These are phyloP conservation scores for Aristolochia fimbriata DNA, from an alignment of 164 flowering plant species.

Conservation along the genomic window DNA sequence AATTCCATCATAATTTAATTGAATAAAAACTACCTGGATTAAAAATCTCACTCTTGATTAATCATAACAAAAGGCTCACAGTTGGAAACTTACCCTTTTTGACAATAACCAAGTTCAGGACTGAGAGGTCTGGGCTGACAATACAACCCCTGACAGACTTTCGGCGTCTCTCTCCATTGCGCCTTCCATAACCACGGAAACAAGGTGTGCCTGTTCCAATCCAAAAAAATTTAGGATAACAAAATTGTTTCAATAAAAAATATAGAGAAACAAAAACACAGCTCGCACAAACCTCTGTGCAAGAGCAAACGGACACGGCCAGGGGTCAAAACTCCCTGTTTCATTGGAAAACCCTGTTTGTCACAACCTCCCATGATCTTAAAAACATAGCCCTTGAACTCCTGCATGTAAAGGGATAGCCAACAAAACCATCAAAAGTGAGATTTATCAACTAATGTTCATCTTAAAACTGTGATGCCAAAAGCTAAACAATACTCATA, in stretches of 20 bases:
- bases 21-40: too few species aligned
- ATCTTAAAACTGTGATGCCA: too few species aligned
- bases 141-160: conserved; percentile 44
- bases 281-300: conserved; percentile 23
- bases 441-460: too few species aligned
- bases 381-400: conserved; percentile 41
- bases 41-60: too few species aligned
- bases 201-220: conserved; percentile 29
- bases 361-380: conserved; percentile 52
- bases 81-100: conserved; percentile 22
- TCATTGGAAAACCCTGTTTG: conserved; percentile 46
- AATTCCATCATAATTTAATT: too few species aligned
- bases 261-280: not conserved
- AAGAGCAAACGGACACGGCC: conserved; percentile 40
- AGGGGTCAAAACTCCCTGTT: conserved; percentile 42
- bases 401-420: conserved; percentile 12
- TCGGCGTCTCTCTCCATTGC: conserved; percentile 37
- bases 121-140: conserved; percentile 38
- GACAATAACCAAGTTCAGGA: conserved; percentile 39
- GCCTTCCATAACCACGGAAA: conserved; percentile 43
- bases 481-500: too few species aligned
- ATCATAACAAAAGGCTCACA: not conserved
- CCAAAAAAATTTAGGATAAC: not conserved
- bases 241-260: not conserved
- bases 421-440: too few species aligned